Evolutionary conservation across 306 rosid species (phyloP).

Genomic region (Styphnolobium japonicum): DNA sequence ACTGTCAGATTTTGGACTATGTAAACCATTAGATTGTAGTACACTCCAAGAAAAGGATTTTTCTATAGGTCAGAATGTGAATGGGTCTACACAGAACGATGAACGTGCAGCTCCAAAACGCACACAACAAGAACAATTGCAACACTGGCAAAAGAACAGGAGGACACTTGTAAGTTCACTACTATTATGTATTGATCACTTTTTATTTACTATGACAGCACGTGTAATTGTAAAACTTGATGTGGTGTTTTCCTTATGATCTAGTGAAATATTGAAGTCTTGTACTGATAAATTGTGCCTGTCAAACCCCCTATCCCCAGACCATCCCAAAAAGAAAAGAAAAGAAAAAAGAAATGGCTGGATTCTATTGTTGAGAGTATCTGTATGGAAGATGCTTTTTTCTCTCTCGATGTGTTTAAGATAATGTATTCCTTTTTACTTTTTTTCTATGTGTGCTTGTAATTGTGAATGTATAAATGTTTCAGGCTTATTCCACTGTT

Average conservation of each 20-base stretch:
- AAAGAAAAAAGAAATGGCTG: background rate
- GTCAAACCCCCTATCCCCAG: background rate
- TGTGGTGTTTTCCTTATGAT: constrained; percentile 10
- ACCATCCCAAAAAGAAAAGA: background rate
- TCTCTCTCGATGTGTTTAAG: background rate
- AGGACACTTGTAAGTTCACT: constrained; percentile 81
- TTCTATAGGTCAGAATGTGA: constrained; percentile 50
- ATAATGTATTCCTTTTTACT: background rate
- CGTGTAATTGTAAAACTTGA: constrained; percentile 4
- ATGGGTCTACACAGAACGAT: constrained; percentile 64
- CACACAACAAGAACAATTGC: constrained; percentile 89
- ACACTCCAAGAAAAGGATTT: constrained; percentile 75
- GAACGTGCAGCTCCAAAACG: constrained; percentile 70
- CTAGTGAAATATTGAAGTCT: background rate
- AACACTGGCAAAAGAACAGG: constrained; percentile 96
- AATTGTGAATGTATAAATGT: constrained; percentile 29
- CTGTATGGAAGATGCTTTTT: background rate
- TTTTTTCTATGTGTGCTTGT: constrained; percentile 1
- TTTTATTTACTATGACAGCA: constrained; percentile 9
- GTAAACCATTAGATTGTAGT: constrained; percentile 97
- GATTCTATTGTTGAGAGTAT: constrained; percentile 13
- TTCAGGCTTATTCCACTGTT: constrained; percentile 99
- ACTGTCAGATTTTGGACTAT: constrained; percentile 96
- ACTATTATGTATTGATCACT: background rate
- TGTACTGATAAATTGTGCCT: background rate